A percentile compares a stretch with the other conserved stretches of the same genome.
Evolutionary conservation across 1,284 basidiomycete genomes (phyloP).

Genomic region (Trichosporon asahii): DNA sequence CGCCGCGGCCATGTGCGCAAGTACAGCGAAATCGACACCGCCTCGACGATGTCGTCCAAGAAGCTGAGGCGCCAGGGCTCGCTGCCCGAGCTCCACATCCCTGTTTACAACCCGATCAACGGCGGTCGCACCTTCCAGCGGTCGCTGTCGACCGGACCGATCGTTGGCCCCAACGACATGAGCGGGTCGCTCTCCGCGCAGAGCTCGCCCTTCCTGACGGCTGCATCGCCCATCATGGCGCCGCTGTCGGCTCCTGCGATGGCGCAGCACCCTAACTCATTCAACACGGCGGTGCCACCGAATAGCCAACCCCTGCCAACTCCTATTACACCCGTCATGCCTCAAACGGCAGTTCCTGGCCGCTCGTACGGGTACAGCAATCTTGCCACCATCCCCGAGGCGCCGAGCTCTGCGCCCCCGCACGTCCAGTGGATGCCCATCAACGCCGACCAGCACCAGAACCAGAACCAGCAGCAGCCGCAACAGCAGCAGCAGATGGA

Average conservation of each 20-base stretch:
- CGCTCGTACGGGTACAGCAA: slow-evolving; percentile 17
- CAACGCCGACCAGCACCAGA: slow-evolving; percentile 5
- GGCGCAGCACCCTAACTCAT: slow-evolving; percentile 19
- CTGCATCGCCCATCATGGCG: slow-evolving; percentile 14
- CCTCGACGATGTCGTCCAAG: slow-evolving; percentile 3
- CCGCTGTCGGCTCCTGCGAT: slow-evolving; percentile 19
- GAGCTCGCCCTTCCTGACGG: slow-evolving; percentile 17
- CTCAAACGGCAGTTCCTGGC: slow-evolving; percentile 6
- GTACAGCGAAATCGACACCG: slow-evolving; percentile 10
- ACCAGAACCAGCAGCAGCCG: slow-evolving; percentile 13
- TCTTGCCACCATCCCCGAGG: slow-evolving; percentile 26
- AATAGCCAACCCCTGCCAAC: slow-evolving; percentile 1
- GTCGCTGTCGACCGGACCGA: slow-evolving; percentile 19
- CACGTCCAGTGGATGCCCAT: slow-evolving; percentile 14
- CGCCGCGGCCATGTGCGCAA: slow-evolving; percentile 6
- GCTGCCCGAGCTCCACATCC: slow-evolving; percentile 21
- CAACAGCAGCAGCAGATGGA: slow-evolving; percentile 11
- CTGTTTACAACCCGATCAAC: slow-evolving; percentile 3
- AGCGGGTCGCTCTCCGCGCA: slow-evolving; percentile 8
- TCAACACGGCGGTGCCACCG: slow-evolving; percentile 9
- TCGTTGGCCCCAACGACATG: background rate
- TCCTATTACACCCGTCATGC: slow-evolving; percentile 6
- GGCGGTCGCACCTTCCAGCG: slow-evolving; percentile 19
- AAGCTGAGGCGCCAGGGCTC: slow-evolving; percentile 25
- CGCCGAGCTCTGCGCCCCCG: slow-evolving; percentile 18